Percentiles rank a stretch among this genome's conserved stretches.
These are phyloP conservation scores for Sonneratia caseolaris DNA, from an alignment of 345 rosid genomes.

Conservation along the genomic window DNA sequence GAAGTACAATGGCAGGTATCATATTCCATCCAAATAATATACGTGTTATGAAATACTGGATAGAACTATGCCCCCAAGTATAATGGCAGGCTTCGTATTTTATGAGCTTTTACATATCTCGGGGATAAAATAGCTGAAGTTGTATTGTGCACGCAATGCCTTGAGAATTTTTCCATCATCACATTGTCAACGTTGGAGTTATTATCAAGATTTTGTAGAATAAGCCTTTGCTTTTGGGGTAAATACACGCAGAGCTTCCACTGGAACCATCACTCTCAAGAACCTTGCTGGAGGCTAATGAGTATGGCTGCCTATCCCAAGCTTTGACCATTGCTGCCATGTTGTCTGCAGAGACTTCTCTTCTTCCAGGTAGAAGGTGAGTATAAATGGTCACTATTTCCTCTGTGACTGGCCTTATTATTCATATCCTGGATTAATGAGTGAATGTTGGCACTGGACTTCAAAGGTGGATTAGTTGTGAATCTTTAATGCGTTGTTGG, in stretches of 20 bases:
- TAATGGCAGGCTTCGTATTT: background rate
- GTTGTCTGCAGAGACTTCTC: constrained; percentile 85
- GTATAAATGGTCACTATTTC: background rate
- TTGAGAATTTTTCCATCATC: background rate
- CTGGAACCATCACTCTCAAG: constrained; percentile 93
- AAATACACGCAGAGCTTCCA: constrained; percentile 67
- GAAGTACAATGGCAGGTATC: constrained; percentile 87
- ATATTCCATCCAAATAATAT: constrained; percentile 9
- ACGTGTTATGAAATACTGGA: background rate
- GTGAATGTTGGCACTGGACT: background rate
- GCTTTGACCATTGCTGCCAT: constrained; percentile 93
- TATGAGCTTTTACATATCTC: background rate
- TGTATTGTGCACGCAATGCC: background rate
- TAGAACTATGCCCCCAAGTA: background rate
- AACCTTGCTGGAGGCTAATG: constrained; percentile 85
- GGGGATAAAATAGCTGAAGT: background rate
- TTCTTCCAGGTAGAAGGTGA: constrained; percentile 69
- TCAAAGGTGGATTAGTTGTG: background rate
- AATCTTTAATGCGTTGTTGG: background rate
- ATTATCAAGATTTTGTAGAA: background rate
- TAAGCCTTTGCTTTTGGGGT: background rate
- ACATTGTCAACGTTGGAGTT: background rate
- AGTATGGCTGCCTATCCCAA: constrained; percentile 71
- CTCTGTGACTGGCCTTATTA: background rate
- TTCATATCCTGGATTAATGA: background rate